Percentiles rank a stretch among this genome's conserved stretches.
Conservation (phyloP, 345 rosid species). For the Lepidium didymum region DNA sequence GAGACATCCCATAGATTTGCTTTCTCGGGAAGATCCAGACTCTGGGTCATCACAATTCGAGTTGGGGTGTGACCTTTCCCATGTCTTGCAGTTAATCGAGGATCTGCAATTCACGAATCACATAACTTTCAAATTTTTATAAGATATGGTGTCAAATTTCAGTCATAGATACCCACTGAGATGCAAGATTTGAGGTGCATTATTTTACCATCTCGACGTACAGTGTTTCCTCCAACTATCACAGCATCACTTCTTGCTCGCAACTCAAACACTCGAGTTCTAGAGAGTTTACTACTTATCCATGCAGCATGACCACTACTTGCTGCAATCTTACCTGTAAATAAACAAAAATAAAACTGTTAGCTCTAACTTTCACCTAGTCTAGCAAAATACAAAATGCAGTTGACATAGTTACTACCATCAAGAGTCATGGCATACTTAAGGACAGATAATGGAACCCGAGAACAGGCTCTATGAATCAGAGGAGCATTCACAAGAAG, state of each 20-base stretch:
- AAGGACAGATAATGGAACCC: constrained; percentile 78
- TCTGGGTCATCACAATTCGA: constrained; percentile 70
- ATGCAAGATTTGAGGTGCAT: not conserved
- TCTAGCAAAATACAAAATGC: not conserved
- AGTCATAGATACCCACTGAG: not conserved
- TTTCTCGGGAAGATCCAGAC: constrained; percentile 82
- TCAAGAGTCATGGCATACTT: constrained; percentile 99
- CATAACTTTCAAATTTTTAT: not conserved
- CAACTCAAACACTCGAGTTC: constrained; percentile 71
- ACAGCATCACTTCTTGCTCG: constrained; percentile 88
- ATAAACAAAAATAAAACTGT: constrained; percentile 8
- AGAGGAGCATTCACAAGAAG: constrained; percentile 83
- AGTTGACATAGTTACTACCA: constrained; percentile 51
- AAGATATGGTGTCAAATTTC: not conserved
- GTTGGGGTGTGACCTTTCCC: constrained; percentile 86
- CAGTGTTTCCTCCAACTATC: constrained; percentile 89
- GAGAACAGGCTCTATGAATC: constrained; percentile 76
- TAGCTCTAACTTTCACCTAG: not conserved
- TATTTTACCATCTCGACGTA: constrained; percentile 71
- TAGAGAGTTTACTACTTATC: constrained; percentile 84
- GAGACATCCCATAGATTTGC: constrained; percentile 88
- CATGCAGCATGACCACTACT: constrained; percentile 90
- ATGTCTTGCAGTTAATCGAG: constrained; percentile 81
- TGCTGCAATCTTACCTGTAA: constrained; percentile 85
- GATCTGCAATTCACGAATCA: constrained; percentile 44